Evolutionary conservation across 2,329 filamentous ascomycete genomes (phyloP), one percentile per base, ranked within the genome.

Genomic region (Aspergillus sojae): DNA sequence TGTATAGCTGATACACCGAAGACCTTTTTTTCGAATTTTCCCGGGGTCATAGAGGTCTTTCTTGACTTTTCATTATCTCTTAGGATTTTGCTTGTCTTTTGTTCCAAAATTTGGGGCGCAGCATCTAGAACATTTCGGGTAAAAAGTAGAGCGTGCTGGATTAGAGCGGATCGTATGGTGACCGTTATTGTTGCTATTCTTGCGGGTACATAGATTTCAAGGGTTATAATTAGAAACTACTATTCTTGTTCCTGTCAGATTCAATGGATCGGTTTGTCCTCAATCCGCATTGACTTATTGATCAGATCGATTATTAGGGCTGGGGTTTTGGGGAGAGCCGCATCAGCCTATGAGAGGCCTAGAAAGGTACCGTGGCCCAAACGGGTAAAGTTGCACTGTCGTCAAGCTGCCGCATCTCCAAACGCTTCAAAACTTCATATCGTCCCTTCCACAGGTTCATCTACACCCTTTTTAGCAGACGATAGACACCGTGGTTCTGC

Each of bases 381-480:
- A 71, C 50, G 43, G 71, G 71, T 66, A 72, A 72, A 61, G 71
- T 62, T 61, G 62, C 62, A 58, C 54, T 62, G 60, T 60, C 65
- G 62, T 50, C 56, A 53, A 67, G 57, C 59, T 65, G 65, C 65
- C 67, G 65, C 69, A 69, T 71, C 66, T 68, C 67, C 64, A 68
- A 72, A 68, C 43, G 62, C 62, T 72, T 68, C 71, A 68, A 75
- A 77, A 72, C 73, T 72, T 75, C 69, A 70, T 62, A 62, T 67
- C 70, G 65, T 67, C 66, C 64, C 62, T 68, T 67, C 63, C 66
- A 52, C 60, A 64, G 62, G 63, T 61, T 62, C 58, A 53, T 59
- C 16, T 64, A 62, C 52, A 62, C 36, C 60, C 43, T 62, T 62
- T 63, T 59, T 63, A 61, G 19, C 26, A 65, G 65, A 68, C 67